Conservation (phyloP, 169 alveolate genomes). For the Eimeria mitis region DNA sequence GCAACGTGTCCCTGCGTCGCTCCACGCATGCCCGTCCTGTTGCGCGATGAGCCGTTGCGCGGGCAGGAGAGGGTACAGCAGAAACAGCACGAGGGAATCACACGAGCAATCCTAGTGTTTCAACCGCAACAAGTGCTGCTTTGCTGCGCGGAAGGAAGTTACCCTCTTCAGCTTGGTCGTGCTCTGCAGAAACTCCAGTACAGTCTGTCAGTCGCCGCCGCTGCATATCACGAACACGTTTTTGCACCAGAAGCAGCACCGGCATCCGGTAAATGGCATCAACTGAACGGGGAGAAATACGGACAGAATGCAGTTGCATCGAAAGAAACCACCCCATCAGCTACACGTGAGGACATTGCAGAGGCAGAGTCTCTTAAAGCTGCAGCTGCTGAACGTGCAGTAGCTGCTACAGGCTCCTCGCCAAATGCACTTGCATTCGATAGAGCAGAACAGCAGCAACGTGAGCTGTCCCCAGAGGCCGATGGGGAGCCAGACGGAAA, state of each 20-base stretch:
- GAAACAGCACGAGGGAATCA: not conserved
- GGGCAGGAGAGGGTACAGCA: not conserved
- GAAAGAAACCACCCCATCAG: not conserved
- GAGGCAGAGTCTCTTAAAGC: not conserved
- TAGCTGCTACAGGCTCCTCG: not conserved
- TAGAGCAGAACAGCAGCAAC: slow-evolving; percentile 11
- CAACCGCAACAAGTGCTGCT: slow-evolving; percentile 46
- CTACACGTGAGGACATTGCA: not conserved
- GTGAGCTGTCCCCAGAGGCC: not conserved
- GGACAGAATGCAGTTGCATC: not conserved
- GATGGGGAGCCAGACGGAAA: not conserved
- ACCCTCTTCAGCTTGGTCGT: not conserved
- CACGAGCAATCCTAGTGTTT: not conserved
- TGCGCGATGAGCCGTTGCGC: not conserved
- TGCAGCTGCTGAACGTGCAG: slow-evolving; percentile 20
- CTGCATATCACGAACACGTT: not conserved
- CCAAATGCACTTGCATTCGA: not conserved
- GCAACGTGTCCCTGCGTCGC: slow-evolving; percentile 6
- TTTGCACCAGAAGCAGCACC: not conserved
- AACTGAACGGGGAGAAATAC: not conserved
- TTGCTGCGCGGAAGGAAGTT: slow-evolving; percentile 19
- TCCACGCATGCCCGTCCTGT: slow-evolving; percentile 24
- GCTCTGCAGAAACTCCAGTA: not conserved
- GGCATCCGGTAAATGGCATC: not conserved
- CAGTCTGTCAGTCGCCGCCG: not conserved